Base-by-base conservation (phyloP, 768 basidiomycete genomes). In the Crucibulum laeve region DNA sequence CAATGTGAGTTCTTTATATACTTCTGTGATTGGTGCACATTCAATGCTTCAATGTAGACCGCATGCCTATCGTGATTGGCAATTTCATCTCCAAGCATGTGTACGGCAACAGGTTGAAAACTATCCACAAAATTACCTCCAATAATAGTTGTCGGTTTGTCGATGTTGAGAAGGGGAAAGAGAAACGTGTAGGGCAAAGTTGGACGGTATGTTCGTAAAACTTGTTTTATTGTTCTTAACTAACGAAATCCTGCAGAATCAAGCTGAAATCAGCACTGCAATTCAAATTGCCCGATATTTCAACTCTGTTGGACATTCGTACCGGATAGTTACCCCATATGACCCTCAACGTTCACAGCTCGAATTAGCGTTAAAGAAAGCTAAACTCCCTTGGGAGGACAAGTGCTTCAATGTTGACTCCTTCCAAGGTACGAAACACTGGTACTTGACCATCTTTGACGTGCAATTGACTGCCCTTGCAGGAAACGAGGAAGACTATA, bases 401-500 rank as follows among this genome's bases (percentile, higher is more conserved):
- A 81, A 69, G 42, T 80, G 79, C 42, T 89, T 85, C 65, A 87
- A 84, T 57, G 79, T 89, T 21, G 87, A 89, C 53, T 77, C 82
- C 1, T 89, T 88, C 52, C 87, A 89, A 73, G 86, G 85, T 79
- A 51, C 42, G 60, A 10, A 14, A 7, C n/a, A 30, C 8, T 17
- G 13, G 8, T 37, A 19, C n/a, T 14, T 42, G 40, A n/a, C n/a
- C n/a, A n/a, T n/a, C n/a, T n/a, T n/a, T n/a, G n/a, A 36, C 35
- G 8, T 7, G 14, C 7, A 42, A 17, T n/a, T 15, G 8, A 40
- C 4, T 33, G n/a, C 15, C 13, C 25, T 49, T 47, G 3, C 40
- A 87, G 87, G 86, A 0, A 87, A 89, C 61, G 87, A 89, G 53
- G 83, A 74, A 11, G 77, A 86, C 46, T 77, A 76, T 23, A 82